phyloP scores from a whole-genome alignment of 1,284 basidiomycete species.

The Phlebopus sp. region DNA sequence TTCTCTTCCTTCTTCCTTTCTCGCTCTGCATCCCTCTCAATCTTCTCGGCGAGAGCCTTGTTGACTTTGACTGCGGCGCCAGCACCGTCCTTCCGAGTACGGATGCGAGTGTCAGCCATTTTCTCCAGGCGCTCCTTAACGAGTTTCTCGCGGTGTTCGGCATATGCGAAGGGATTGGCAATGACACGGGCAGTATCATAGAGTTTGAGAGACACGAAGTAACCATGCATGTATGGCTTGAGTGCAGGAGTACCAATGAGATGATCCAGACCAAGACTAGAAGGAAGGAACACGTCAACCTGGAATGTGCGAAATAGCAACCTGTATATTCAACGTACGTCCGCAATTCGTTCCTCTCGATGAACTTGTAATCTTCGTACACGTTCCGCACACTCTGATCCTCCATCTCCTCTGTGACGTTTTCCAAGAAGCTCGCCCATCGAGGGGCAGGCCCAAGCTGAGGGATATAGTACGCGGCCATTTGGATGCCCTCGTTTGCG shows the following conservation, averaged over 20 bases:
- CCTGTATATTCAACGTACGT: constrained; percentile 50
- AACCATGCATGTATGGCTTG: constrained; percentile 99
- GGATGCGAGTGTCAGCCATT: constrained; percentile 90
- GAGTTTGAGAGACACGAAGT: constrained; percentile 93
- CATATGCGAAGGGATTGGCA: constrained; percentile 94
- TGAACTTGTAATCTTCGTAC: constrained; percentile 98
- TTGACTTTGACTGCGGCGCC: constrained; percentile 77
- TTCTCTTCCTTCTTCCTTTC: constrained; percentile 61
- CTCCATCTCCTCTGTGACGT: constrained; percentile 97
- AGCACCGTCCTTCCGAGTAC: constrained; percentile 59
- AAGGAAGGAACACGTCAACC: constrained; percentile 11
- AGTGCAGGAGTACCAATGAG: constrained; percentile 92
- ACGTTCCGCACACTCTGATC: constrained; percentile 74
- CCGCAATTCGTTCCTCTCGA: constrained; percentile 85
- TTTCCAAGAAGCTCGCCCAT: constrained; percentile 98
- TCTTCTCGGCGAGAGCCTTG: constrained; percentile 86
- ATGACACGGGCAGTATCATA: constrained; percentile 96
- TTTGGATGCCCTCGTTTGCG: constrained; percentile 90
- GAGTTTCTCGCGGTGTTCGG: constrained; percentile 87
- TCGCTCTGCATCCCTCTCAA: constrained; percentile 73
- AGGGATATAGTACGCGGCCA: constrained; percentile 92
- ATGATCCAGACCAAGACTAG: constrained; percentile 87
- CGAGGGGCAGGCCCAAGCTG: constrained; percentile 94
- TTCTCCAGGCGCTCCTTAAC: constrained; percentile 91
- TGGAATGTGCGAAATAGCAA: background rate